A percentile compares a stretch with the other conserved stretches of the same genome.
Evolutionary conservation across 371 early-diverging fungal species (phyloP).

Genomic region (Mortierella sp.): DNA sequence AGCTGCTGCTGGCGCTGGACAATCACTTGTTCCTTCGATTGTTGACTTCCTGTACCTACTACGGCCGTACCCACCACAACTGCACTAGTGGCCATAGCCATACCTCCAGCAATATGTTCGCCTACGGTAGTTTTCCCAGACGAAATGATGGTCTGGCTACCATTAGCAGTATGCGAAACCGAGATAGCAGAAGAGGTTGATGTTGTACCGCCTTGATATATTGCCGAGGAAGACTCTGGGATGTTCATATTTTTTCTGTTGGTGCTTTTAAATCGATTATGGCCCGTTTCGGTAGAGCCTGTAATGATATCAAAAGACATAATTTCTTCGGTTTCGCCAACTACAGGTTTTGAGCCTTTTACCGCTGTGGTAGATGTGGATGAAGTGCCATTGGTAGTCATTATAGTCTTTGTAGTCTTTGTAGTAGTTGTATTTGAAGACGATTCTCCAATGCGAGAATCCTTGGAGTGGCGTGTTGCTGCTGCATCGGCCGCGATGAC

Average conservation of each 20-base stretch:
- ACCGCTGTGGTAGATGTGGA: constrained; percentile 4
- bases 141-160: constrained; percentile 4
- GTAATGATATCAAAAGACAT: neutral
- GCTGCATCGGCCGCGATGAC: constrained; percentile 9
- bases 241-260: constrained; percentile 18
- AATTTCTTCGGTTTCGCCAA: constrained; percentile 20
- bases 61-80: neutral
- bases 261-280: constrained; percentile 20
- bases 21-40: neutral
- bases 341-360: neutral
- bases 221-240: constrained; percentile 10
- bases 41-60: neutral
- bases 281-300: neutral
- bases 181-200: constrained; percentile 7
- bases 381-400: neutral
- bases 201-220: constrained; percentile 13
- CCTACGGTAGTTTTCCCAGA: constrained; percentile 5
- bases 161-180: neutral
- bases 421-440: constrained; percentile 11
- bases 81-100: constrained; percentile 6
- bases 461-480: constrained; percentile 9
- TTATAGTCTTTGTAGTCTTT: constrained; percentile 13
- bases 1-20: constrained; percentile 3
- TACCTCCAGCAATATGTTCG: constrained; percentile 4
- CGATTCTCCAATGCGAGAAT: constrained; percentile 1